A percentile compares a stretch with the other conserved stretches of the same genome.
These are phyloP conservation scores for Heracleum sosnowskyi DNA, from an alignment of 129 eudicot genomes.

Conservation along the genomic window DNA sequence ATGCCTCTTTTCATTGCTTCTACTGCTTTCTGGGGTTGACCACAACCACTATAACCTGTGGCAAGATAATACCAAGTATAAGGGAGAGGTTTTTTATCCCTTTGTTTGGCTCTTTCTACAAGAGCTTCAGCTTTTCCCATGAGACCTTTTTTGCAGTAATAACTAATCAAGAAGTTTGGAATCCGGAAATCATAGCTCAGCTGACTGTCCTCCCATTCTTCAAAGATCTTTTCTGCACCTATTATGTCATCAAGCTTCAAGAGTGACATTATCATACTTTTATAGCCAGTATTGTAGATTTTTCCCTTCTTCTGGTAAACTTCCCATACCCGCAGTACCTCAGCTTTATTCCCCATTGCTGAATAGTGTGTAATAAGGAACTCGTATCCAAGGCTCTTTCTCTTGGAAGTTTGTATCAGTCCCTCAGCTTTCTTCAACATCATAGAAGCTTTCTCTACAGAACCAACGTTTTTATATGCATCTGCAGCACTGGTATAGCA, in stretches of 20 bases:
- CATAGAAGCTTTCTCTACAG: constrained; percentile 9
- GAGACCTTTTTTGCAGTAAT: not conserved
- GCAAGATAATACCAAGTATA: not conserved
- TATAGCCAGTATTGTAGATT: not conserved
- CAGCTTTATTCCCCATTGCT: constrained; percentile 5
- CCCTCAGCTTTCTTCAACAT: constrained; percentile 42
- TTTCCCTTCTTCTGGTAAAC: not conserved
- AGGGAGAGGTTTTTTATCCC: not conserved
- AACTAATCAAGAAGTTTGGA: not conserved
- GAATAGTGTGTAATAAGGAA: not conserved
- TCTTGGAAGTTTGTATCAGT: constrained; percentile 5
- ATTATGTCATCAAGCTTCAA: constrained; percentile 3
- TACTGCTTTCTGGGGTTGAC: constrained; percentile 7
- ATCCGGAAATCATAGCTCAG: not conserved
- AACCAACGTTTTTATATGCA: constrained; percentile 5
- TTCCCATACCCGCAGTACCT: constrained; percentile 6
- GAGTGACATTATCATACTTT: not conserved
- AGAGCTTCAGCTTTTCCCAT: constrained; percentile 1
- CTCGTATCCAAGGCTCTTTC: not conserved
- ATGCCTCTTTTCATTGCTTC: constrained; percentile 1
- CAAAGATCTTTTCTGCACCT: not conserved
- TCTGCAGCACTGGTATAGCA: constrained; percentile 34
- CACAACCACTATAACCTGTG: not conserved
- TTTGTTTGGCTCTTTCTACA: not conserved
- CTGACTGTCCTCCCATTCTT: constrained; percentile 3